Evolutionary conservation across 1,139 yeast species (phyloP).

Genomic region (Yamadazyma siamensis): DNA sequence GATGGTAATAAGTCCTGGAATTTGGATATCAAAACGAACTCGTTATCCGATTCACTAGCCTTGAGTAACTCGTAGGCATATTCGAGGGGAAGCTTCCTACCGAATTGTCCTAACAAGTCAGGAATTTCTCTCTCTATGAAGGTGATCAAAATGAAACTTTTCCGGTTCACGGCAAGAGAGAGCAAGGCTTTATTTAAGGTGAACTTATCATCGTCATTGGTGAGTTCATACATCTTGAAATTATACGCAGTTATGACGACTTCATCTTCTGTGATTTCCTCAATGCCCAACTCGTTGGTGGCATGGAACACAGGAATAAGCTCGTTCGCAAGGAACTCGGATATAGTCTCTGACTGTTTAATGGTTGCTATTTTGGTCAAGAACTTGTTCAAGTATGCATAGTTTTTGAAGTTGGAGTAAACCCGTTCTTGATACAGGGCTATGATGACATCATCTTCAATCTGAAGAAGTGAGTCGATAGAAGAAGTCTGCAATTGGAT

Average conservation of each 20-base stretch:
- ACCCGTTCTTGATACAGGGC: slow-evolving; percentile 44
- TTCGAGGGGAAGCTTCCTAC: slow-evolving; percentile 3
- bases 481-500: slow-evolving; percentile 9
- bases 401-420: slow-evolving; percentile 32
- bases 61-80: slow-evolving; percentile 35
- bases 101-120: slow-evolving; percentile 18
- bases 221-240: slow-evolving; percentile 53
- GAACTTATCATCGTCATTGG: slow-evolving; percentile 43
- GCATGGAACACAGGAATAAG: slow-evolving; percentile 57
- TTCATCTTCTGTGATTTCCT: slow-evolving; percentile 70
- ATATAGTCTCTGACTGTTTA: slow-evolving; percentile 42
- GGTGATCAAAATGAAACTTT: slow-evolving; percentile 40
- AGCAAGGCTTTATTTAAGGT: slow-evolving; percentile 33
- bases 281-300: slow-evolving; percentile 57
- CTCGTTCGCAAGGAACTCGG: slow-evolving; percentile 49
- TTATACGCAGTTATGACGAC: slow-evolving; percentile 70
- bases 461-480: slow-evolving; percentile 8
- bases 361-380: slow-evolving; percentile 44
- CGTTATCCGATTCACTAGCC: slow-evolving; percentile 44
- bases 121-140: slow-evolving; percentile 47
- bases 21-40: slow-evolving; percentile 52
- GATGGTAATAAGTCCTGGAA: slow-evolving; percentile 41
- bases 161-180: slow-evolving; percentile 40
- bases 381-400: slow-evolving; percentile 30
- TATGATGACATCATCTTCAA: slow-evolving; percentile 43